Base-by-base conservation (phyloP, 2,329 filamentous ascomycete species). In the Colletotrichum gigasporum region DNA sequence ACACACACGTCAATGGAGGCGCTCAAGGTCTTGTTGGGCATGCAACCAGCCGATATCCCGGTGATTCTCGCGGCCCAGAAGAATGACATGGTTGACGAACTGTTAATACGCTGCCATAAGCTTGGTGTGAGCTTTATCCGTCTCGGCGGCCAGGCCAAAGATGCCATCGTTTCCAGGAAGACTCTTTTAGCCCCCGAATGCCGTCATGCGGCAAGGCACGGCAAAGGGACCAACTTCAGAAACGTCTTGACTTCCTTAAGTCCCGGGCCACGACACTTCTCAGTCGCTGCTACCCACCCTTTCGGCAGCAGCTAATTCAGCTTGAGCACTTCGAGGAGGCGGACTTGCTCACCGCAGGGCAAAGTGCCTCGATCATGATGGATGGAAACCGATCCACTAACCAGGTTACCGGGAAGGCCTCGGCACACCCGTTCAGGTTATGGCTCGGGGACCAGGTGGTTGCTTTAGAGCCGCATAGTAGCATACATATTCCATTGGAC, bases 31-130 rank as follows among this genome's bases (percentile, higher is more conserved):
- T 79, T 94, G 55, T 79, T 93, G 0, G 76, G 82, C 1, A 92
- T 91, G 55, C 83, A 87, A 71, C 73, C 74, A 2, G 70, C 72
- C 2, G 87, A 90, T 61, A 84, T 89, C 8, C 92, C 92, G 0
- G 89, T 97, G 28, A 83, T 97, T 18, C 82, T 97, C 3, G 86
- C 93, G 0, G 93, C 93, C 7, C 93, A 97, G 70, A 97, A 94
- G 0, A 97, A 97, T 63, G 93, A 97, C 75, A 94, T 94, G 0
- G 79, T 97, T 0, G 94, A 97, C 69, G 94, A 97, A 72, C 81
- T 97, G 0, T 80, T 97, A 0, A 78, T 80, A 1, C 87, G 90
- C 57, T 82, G 93, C 14, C 80, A 87, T 1, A 72, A 79, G 1
- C 57, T 70, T 0, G 76, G 74, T 3, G 91, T 76, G 83, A 83